Conservation (phyloP, 352 stramenopile genomes). For the Nothophytophthora sp. region DNA sequence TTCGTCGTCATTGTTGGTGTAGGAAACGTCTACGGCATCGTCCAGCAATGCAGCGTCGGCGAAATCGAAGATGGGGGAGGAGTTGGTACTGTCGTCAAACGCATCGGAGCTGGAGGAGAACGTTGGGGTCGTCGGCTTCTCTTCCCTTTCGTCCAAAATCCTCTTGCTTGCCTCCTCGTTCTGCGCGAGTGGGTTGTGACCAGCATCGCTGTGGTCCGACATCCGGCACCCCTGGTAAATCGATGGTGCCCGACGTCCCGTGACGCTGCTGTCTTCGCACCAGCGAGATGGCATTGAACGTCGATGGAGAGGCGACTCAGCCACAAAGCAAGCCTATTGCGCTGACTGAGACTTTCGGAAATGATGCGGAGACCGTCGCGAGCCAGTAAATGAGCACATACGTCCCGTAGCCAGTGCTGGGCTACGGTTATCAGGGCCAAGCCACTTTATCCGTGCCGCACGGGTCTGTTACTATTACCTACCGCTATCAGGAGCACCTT, state of each 20-base stretch:
- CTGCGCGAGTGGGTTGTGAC: slow-evolving; percentile 18
- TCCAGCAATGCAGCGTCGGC: slow-evolving; percentile 18
- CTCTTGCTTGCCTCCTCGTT: slow-evolving; percentile 21
- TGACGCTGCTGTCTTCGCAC: slow-evolving; percentile 11
- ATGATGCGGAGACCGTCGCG: too few species aligned
- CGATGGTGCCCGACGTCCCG: slow-evolving; percentile 13
- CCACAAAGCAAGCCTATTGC: too few species aligned
- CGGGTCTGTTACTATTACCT: too few species aligned
- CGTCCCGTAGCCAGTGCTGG: too few species aligned
- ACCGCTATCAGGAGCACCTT: too few species aligned
- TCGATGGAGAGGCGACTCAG: slow-evolving; percentile 7
- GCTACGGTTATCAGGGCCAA: too few species aligned
- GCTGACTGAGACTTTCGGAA: too few species aligned
- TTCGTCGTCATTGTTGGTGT: slow-evolving; percentile 21
- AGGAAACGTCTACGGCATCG: slow-evolving; percentile 10
- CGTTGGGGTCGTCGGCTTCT: slow-evolving; percentile 15
- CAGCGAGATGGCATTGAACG: slow-evolving; percentile 17
- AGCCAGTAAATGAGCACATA: too few species aligned
- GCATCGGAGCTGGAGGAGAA: slow-evolving; percentile 22
- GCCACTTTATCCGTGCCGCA: too few species aligned
- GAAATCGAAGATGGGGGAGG: slow-evolving; percentile 9
- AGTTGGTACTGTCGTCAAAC: slow-evolving; percentile 13
- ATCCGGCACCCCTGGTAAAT: slow-evolving; percentile 25
- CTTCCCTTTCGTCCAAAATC: slow-evolving; percentile 12
- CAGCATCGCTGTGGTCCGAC: slow-evolving; percentile 11